Evolutionary conservation across 495 filamentous ascomycete genomes (phyloP).

Genomic region (Chaetomium cochliodes): DNA sequence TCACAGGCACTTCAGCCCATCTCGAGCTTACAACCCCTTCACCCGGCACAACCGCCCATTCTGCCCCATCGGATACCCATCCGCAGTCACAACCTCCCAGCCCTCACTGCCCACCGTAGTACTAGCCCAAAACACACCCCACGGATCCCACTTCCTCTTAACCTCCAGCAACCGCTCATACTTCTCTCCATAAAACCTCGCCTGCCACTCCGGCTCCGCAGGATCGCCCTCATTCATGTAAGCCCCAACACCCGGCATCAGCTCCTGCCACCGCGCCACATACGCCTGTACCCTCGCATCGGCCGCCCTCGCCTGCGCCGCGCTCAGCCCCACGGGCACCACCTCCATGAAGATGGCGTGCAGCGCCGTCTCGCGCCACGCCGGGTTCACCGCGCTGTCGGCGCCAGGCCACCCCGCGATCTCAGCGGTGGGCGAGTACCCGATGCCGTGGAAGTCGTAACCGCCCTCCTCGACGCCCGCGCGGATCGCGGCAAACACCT

Average conservation of each 20-base stretch:
- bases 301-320: slow-evolving; percentile 29
- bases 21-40: not conserved
- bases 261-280: slow-evolving; percentile 36
- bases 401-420: slow-evolving; percentile 42
- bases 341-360: slow-evolving; percentile 50
- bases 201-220: slow-evolving; percentile 56
- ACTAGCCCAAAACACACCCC: slow-evolving; percentile 55
- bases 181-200: slow-evolving; percentile 55
- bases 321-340: slow-evolving; percentile 28
- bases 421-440: slow-evolving; percentile 33
- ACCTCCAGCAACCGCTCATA: slow-evolving; percentile 52
- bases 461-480: slow-evolving; percentile 47
- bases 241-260: slow-evolving; percentile 40
- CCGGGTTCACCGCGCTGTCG: slow-evolving; percentile 53
- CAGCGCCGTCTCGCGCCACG: slow-evolving; percentile 54
- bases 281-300: slow-evolving; percentile 30
- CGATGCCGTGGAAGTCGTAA: slow-evolving; percentile 49
- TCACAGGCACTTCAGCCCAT: not conserved
- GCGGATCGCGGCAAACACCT: slow-evolving; percentile 48
- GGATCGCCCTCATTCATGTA: slow-evolving; percentile 56
- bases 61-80: slow-evolving; percentile 37
- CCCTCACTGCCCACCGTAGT: slow-evolving; percentile 55
- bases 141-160: slow-evolving; percentile 56
- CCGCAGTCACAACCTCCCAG: slow-evolving; percentile 41
- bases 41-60: slow-evolving; percentile 39